Base-by-base conservation (phyloP, 225 moss, liverwort and hornwort species). In the Physcomitrellopsis africana region DNA sequence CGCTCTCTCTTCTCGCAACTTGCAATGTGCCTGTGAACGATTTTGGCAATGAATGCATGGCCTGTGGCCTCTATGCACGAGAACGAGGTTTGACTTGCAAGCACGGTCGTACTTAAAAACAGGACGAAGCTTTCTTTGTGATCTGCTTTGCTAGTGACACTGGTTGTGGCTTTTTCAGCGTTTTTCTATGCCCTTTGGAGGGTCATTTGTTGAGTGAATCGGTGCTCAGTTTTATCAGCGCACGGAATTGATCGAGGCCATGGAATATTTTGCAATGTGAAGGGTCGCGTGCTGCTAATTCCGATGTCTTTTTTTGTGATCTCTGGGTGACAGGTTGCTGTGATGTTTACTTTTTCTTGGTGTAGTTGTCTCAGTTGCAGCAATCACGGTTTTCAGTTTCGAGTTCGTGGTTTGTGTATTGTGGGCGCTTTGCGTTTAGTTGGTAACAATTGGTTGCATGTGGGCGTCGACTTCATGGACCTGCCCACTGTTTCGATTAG, bases 251-350 rank as follows among this genome's bases (percentile, higher is more conserved):
- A 42, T 65, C 20, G 20, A 60, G 53, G 19, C 1, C 17, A 19
- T 73, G 24, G 18, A 52, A 59, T 53, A 32, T 72, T 16, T 45
- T 75, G 59, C 51, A 27, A 56, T 75, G 60, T 72, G 41, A 49
- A 66, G 62, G 61, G 43, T 60, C 46, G 73, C 65, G 10, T 47
- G 48, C 73, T 69, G 32, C 32, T 37, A 37, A 37, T 47, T 60
- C 72, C 5, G 54, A 61, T 17, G 69, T 45, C 8, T 48, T 29
- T 24, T 29, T 72, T 42, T 19, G 65, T 77, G 60, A 23, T 51
- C 13, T 29, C 4, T 3, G 29, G 10, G 14, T 20, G 18, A 47
- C 22, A 22, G 51, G 32, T 70, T 44, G 17, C 60, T 66, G 11
- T 48, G 22, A 7, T 42, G 11, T n/a, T 32, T 18, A 44, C 10